Percentiles rank a stretch among this genome's conserved stretches.
Evolutionary conservation across 495 filamentous ascomycete species (phyloP).

Genomic region (Glutinoglossum americanum): DNA sequence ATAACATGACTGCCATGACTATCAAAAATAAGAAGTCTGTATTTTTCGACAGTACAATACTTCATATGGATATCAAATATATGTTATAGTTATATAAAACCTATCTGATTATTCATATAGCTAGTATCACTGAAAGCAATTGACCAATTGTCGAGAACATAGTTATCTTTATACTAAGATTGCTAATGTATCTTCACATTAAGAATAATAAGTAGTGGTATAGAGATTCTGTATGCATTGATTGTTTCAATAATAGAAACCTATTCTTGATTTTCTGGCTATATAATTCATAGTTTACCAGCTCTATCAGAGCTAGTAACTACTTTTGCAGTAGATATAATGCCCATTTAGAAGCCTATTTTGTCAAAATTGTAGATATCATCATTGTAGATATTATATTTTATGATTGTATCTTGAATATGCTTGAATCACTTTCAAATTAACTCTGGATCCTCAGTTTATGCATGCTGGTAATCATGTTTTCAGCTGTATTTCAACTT

Average conservation of each 20-base stretch:
- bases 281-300: not conserved
- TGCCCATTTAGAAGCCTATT: conserved; percentile 2
- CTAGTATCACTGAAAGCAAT: conserved; percentile 1
- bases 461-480: no score
- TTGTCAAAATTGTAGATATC: conserved; percentile 9
- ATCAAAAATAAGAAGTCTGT: conserved; percentile 5
- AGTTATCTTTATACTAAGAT: not conserved
- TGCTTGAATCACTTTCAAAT: no score
- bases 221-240: not conserved
- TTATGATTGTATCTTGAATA: no score
- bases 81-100: not conserved
- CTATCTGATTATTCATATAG: conserved; percentile 1
- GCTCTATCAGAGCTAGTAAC: not conserved
- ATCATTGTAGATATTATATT: conserved; percentile 5
- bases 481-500: no score
- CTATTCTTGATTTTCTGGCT: not conserved
- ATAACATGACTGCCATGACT: conserved; percentile 9
- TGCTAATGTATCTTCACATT: not conserved
- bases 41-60: not conserved
- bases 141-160: not conserved
- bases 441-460: no score
- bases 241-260: conserved; percentile 1
- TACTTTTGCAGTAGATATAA: not conserved
- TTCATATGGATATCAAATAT: not conserved
- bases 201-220: conserved; percentile 3